Evolutionary conservation across 805 yeast genomes (phyloP), one percentile per base, ranked within the genome.

Genomic region (Jamesozyma jinghongensis): DNA sequence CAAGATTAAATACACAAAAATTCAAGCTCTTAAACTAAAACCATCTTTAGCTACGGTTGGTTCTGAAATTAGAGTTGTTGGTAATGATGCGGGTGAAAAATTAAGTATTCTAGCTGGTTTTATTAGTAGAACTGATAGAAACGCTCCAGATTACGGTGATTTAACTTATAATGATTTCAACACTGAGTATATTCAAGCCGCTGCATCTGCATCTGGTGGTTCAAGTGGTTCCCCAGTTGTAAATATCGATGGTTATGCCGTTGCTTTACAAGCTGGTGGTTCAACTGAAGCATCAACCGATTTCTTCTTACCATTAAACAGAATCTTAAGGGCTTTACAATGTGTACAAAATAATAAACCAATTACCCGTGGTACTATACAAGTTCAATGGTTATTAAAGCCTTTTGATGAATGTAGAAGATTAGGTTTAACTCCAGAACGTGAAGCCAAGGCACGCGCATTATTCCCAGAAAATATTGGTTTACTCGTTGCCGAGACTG

Each of bases 191-290:
- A 85, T 87, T 41, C 95, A 87, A 63, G 96, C 96, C 1, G 96
- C 97, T 6, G 96, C 97, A 1, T 76, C 87, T 44, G 95, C 97
- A 0, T 81, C 94, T 14, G 97, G 97, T 25, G 97, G 97, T 3
- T 86, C 95, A 3, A 81, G 92, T 37, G 97, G 97, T 7, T 85
- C 95, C 3, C 97, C 97, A 0, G 97, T 88, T n/a, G 94, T 88
- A 2, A 81, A 86, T 59, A 77, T 81, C 34, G 81, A 83, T 50
- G 96, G 96, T 3, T 63, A 77, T 54, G 95, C 90, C 0, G 85
- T 88, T 16, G 96, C 97, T 0, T 66, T 88, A 39, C 95, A 86
- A 62, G 97, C 97, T 2, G 97, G 97, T 55, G 97, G 97, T 3
- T 76, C 84, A 5, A 75, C 87, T 1, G 92, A 84, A 50, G 88